Base-by-base conservation (phyloP, 2,329 filamentous ascomycete genomes). In the Plenodomus tracheiphilus region DNA sequence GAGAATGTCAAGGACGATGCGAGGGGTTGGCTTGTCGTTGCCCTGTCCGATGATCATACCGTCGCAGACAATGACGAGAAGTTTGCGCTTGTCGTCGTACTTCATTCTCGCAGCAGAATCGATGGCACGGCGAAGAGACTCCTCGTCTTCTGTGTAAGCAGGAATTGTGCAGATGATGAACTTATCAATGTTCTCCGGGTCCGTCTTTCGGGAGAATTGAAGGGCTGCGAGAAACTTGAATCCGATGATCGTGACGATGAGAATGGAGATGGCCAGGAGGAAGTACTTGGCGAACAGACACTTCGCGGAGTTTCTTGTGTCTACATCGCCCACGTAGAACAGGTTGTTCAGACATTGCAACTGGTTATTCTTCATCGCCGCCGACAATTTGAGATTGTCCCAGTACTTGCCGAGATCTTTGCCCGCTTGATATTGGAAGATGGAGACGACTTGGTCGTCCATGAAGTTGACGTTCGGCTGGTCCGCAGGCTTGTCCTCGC, bases 31-130 rank as follows among this genome's bases (percentile, higher is more conserved):
- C 53, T 91, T 85, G 71, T 99, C 94, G 74, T 99, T 99, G 67
- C 94, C 94, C 76, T 97, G 92, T 65, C 94, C 94, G 59, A 99
- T 95, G 78, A 99, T 99, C 93, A 99, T 97, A 75, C 94, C 94
- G 68, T 99, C 94, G 66, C 94, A 99, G 56, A 99, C 81, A 53
- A 99, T 81, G 58, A 96, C 85, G 20, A 99, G 79, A 11, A 99
- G 81, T 79, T 99, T 99, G 67, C 94, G 90, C 79, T 99, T 99
- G 71, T 99, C 93, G 66, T 99, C 94, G 69, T 99, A 99, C 59
- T 86, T 86, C 91, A 97, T 97, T 53, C 91, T 84, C 21, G 94
- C 92, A 50, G 91, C 89, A 0, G 94, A 99, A 72, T 99, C 94
- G 63, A 99, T 96, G 50, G 94, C 94, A 79, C 93, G 92, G 46